These are phyloP conservation scores for Pythium plurisporium DNA, from an alignment of 352 stramenopile species.

Conservation along the genomic window DNA sequence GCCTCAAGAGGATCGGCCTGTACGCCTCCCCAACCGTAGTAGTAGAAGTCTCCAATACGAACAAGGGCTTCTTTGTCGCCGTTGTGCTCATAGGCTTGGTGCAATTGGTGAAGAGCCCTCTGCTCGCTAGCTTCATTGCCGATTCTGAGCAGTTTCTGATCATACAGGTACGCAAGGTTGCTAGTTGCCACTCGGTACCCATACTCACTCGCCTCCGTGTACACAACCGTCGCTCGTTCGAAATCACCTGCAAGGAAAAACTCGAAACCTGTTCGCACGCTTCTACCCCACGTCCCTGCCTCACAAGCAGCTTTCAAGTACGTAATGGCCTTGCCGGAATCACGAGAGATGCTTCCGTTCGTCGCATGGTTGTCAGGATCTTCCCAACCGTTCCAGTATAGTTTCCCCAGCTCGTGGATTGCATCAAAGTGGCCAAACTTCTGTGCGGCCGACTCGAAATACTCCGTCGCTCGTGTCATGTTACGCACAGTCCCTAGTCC, in stretches of 20 bases:
- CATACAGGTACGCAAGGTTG: slow-evolving; percentile 77
- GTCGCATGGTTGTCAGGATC: neutral
- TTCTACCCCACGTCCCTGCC: slow-evolving; percentile 53
- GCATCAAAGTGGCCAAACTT: slow-evolving; percentile 86
- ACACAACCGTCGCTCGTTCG: slow-evolving; percentile 40
- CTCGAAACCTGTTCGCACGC: slow-evolving; percentile 61
- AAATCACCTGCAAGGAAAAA: slow-evolving; percentile 42
- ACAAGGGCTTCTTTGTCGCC: slow-evolving; percentile 57
- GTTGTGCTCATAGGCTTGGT: slow-evolving; percentile 30
- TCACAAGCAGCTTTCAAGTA: slow-evolving; percentile 65
- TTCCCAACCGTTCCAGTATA: slow-evolving; percentile 32
- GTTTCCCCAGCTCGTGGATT: slow-evolving; percentile 69
- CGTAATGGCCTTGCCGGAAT: slow-evolving; percentile 25
- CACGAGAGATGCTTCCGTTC: neutral
- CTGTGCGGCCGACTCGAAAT: slow-evolving; percentile 50
- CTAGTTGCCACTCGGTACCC: slow-evolving; percentile 60
- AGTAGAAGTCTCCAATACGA: slow-evolving; percentile 73
- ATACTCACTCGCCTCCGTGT: slow-evolving; percentile 60
- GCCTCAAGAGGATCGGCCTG: slow-evolving; percentile 27
- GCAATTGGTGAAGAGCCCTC: slow-evolving; percentile 39
- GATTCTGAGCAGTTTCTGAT: slow-evolving; percentile 36
- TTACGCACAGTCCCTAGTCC: slow-evolving; percentile 61
- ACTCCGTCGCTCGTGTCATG: slow-evolving; percentile 48
- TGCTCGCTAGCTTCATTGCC: slow-evolving; percentile 24
- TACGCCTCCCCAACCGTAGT: slow-evolving; percentile 57